phyloP scores from a whole-genome alignment of 139 green algal genomes.

The Pedinophyceae sp. region DNA sequence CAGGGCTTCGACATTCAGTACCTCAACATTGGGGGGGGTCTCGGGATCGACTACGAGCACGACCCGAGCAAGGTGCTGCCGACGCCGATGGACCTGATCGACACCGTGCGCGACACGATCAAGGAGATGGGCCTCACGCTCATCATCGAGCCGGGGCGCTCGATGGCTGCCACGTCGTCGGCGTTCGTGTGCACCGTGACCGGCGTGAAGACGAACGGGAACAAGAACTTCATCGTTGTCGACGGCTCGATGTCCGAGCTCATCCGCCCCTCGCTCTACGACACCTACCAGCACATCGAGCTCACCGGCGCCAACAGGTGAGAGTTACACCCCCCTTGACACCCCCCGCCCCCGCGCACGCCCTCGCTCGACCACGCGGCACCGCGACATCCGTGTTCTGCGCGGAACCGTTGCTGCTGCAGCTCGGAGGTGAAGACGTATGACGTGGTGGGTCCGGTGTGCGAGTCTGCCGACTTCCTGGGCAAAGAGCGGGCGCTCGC shows the following conservation, averaged over 20 bases:
- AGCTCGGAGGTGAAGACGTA: conserved; percentile 31
- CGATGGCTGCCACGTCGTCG: conserved; percentile 68
- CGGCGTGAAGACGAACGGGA: conserved; percentile 90
- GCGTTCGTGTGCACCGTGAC: conserved; percentile 76
- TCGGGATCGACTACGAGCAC: conserved; percentile 88
- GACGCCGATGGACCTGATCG: conserved; percentile 79
- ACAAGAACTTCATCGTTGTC: conserved; percentile 92
- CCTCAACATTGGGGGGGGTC: conserved; percentile 91
- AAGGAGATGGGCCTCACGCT: conserved; percentile 63
- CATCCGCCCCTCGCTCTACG: conserved; percentile 82
- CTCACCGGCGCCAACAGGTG: conserved; percentile 57
- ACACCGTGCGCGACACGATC: conserved; percentile 67
- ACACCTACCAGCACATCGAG: conserved; percentile 92
- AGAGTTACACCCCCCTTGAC: too few species aligned
- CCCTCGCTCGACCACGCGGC: too few species aligned
- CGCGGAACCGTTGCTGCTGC: conserved; percentile 1
- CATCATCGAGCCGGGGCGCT: conserved; percentile 86
- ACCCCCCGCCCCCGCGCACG: too few species aligned
- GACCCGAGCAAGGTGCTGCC: conserved; percentile 42
- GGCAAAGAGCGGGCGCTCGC: conserved; percentile 67
- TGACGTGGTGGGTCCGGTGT: conserved; percentile 89
- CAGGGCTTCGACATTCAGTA: conserved; percentile 85
- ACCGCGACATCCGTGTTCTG: conserved; percentile 1
- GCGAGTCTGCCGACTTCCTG: conserved; percentile 92
- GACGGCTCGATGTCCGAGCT: conserved; percentile 91